phyloP scores from a whole-genome alignment of 2,329 filamentous ascomycete genomes.

The Trichoderma harzianum region DNA sequence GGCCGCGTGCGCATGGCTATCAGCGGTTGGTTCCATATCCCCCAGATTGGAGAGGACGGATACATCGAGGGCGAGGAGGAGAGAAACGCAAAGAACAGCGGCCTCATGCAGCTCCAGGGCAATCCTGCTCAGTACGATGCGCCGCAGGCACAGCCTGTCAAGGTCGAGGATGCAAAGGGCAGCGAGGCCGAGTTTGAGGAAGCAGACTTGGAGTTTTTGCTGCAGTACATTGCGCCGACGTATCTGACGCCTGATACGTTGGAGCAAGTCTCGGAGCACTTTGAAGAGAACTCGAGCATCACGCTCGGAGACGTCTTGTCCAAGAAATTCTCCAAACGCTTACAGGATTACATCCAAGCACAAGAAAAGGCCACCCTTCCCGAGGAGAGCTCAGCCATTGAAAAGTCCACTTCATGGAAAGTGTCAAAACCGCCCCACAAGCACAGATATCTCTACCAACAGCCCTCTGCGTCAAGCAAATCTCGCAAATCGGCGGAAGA shows the following conservation, averaged over 20 bases:
- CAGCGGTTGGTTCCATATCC: slow-evolving; percentile 98
- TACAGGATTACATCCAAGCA: slow-evolving; percentile 68
- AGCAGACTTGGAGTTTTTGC: slow-evolving; percentile 80
- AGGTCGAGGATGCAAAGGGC: slow-evolving; percentile 38
- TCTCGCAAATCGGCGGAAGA: slow-evolving; percentile 38
- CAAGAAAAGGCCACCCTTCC: slow-evolving; percentile 54
- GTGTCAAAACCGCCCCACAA: slow-evolving; percentile 91
- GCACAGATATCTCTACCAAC: slow-evolving; percentile 84
- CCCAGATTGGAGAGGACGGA: slow-evolving; percentile 88
- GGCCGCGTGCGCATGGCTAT: slow-evolving; percentile 92
- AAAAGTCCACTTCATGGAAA: slow-evolving; percentile 61
- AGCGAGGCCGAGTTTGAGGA: slow-evolving; percentile 64
- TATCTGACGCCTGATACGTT: slow-evolving; percentile 92
- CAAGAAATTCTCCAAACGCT: slow-evolving; percentile 68
- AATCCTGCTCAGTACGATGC: slow-evolving; percentile 87
- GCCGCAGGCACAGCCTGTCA: slow-evolving; percentile 61
- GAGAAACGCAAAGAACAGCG: slow-evolving; percentile 82
- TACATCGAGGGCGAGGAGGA: slow-evolving; percentile 86
- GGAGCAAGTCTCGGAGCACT: slow-evolving; percentile 74
- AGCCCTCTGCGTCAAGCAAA: slow-evolving; percentile 43
- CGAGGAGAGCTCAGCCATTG: slow-evolving; percentile 52
- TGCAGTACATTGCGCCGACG: slow-evolving; percentile 84
- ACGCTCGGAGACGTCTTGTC: slow-evolving; percentile 76
- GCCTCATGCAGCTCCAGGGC: slow-evolving; percentile 86
- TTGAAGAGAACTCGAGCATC: slow-evolving; percentile 79